A percentile compares a stretch with the other conserved stretches of the same genome.
Evolutionary conservation across 768 basidiomycete genomes (phyloP).

Genomic region (Baorangia bicolor): DNA sequence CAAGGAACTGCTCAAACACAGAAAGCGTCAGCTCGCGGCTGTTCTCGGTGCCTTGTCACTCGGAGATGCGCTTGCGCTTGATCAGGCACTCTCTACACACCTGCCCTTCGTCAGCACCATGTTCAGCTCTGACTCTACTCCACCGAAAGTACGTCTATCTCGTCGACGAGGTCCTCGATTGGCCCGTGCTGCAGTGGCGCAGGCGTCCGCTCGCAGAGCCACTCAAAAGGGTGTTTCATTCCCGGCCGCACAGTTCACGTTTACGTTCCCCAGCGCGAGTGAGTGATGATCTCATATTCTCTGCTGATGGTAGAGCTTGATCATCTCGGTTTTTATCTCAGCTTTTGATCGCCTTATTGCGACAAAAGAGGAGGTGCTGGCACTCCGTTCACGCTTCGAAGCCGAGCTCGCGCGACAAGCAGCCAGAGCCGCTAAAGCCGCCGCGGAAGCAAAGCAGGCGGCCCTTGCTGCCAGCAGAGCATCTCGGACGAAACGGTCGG

Average conservation of each 20-base stretch:
- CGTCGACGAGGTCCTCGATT: slow-evolving; percentile 52
- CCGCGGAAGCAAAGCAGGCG: slow-evolving; percentile 52
- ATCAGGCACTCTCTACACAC: slow-evolving; percentile 67
- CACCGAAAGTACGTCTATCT: slow-evolving; percentile 50
- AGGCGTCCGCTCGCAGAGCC: slow-evolving; percentile 4
- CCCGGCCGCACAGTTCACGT: slow-evolving; percentile 56
- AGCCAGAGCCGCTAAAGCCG: slow-evolving; percentile 48
- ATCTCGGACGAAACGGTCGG: slow-evolving; percentile 37
- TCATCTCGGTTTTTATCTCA: slow-evolving; percentile 35
- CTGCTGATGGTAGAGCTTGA: slow-evolving; percentile 27
- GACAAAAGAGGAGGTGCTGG: slow-evolving; percentile 66
- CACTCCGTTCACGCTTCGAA: slow-evolving; percentile 68
- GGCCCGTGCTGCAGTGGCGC: slow-evolving; percentile 42
- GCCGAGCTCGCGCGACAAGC: slow-evolving; percentile 72
- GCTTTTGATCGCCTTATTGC: slow-evolving; percentile 71
- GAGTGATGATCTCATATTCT: slow-evolving; percentile 44
- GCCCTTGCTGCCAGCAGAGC: slow-evolving; percentile 38
- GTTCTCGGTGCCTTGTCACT: slow-evolving; percentile 66
- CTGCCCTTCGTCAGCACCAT: slow-evolving; percentile 34
- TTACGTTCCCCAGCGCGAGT: slow-evolving; percentile 66
- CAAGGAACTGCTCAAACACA: slow-evolving; percentile 67
- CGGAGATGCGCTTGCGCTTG: slow-evolving; percentile 70
- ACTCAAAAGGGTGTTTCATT: slow-evolving; percentile 39
- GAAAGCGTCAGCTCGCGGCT: slow-evolving; percentile 69
- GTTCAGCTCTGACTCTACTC: slow-evolving; percentile 30